Percentiles rank a stretch among this genome's conserved stretches.
Conservation (phyloP, 2,329 filamentous ascomycete species). For the Colletotrichum lentis region DNA sequence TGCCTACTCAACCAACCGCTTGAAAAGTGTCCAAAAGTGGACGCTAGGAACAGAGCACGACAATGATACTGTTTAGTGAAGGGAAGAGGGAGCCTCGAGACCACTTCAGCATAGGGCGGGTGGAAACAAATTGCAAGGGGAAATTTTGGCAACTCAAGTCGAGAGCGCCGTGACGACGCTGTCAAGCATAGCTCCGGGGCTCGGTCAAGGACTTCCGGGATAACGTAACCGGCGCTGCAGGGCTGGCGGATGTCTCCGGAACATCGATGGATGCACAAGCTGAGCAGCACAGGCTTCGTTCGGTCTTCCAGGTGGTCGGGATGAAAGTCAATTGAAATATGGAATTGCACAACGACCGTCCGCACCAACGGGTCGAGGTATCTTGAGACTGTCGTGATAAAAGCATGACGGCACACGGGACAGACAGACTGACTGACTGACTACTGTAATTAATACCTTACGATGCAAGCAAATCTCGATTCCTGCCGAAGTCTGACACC, state of each 20-base stretch:
- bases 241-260: not conserved
- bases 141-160: not conserved
- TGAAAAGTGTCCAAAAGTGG: not conserved
- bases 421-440: not conserved
- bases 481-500: not conserved
- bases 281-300: not conserved
- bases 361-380: not conserved
- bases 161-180: not conserved
- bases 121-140: not conserved
- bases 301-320: not conserved
- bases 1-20: not conserved
- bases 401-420: too few relatives aligned
- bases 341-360: not conserved
- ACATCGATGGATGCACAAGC: not conserved
- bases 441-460: too few relatives aligned
- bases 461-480: not conserved
- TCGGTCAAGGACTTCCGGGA: not conserved
- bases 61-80: not conserved
- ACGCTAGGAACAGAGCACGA: not conserved
- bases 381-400: not conserved
- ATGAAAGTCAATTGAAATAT: not conserved
- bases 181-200: slow-evolving; percentile 17
- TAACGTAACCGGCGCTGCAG: too few relatives aligned
- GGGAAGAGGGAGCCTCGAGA: not conserved
- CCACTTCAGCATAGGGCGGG: not conserved